A percentile compares a stretch with the other conserved stretches of the same genome.
Conservation (phyloP, 768 basidiomycete species). For the Steccherinum ochraceum region DNA sequence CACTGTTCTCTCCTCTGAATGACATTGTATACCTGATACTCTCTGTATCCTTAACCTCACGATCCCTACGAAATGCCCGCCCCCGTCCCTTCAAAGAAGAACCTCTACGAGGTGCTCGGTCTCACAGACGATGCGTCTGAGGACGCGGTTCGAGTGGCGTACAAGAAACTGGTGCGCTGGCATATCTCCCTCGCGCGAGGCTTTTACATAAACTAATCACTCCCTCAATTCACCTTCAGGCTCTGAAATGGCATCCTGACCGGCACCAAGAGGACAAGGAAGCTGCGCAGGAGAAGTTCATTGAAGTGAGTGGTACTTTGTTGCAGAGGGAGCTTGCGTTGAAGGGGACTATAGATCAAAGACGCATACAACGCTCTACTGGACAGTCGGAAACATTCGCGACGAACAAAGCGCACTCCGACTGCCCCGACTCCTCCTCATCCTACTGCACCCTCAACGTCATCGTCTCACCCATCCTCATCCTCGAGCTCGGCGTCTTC, state of each 20-base stretch:
- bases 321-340: neutral
- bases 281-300: constrained; percentile 46
- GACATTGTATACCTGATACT: constrained; percentile 1
- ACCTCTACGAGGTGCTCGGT: constrained; percentile 38
- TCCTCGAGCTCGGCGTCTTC: neutral
- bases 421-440: neutral
- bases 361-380: constrained; percentile 9
- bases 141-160: constrained; percentile 52
- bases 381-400: constrained; percentile 1
- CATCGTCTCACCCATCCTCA: neutral
- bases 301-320: constrained; percentile 41
- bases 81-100: constrained; percentile 15
- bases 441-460: neutral
- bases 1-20: constrained; percentile 2
- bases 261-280: constrained; percentile 49
- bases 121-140: constrained; percentile 38
- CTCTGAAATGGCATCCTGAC: constrained; percentile 65
- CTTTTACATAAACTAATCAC: constrained; percentile 16
- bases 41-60: constrained; percentile 6
- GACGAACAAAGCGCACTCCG: neutral
- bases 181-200: constrained; percentile 8
- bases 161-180: constrained; percentile 50
- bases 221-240: constrained; percentile 26
- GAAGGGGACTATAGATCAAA: constrained; percentile 6
- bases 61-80: constrained; percentile 16